Evolutionary conservation across 768 basidiomycete species (phyloP), one percentile per base, ranked within the genome.

Genomic region (Trametes sanguinea): DNA sequence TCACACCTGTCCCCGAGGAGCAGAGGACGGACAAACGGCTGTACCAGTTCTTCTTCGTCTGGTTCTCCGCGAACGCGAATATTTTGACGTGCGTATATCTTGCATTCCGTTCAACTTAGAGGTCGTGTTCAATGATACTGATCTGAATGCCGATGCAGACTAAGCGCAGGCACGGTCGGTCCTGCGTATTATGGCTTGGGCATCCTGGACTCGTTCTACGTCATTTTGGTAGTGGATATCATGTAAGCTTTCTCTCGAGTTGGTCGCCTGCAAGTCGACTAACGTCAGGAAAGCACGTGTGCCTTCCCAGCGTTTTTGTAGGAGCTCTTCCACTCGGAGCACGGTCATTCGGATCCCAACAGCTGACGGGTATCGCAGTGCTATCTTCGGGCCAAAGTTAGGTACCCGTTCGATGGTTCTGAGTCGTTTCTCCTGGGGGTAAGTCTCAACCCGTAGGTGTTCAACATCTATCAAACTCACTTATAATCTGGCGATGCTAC

Each of bases 1-100:
- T 84, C 27, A 70, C 77, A n/a, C 88, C 88, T 2, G 79, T 83
- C 0, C 71, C 82, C 3, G 62, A 70, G 1, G 80, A 81, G 43
- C 75, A 83, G 51, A 78, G 87, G 42, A 78, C 68, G 9, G 87
- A 89, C 66, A 79, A 74, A 27, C 81, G 85, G 39, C 79, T 83
- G 51, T 83, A 83, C 67, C 86, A 89, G 62, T 71, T 87, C 65
- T 88, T 89, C 76, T 85, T 86, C 64, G 76, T 88, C 3, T 89
- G 88, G 88, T 86, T 89, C 67, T 84, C 88, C 3, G 81, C 82
- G 59, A 88, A 88, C 68, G 80, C 86, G 72, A 88, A 88, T 64
- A 81, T 89, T 44, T 75, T 86, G 14, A 81, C 80, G 74, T 87
- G 17, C 33, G 79, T 72, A 7, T 11, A 42, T 17, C 17, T n/a